These are phyloP conservation scores for Mycosphaerella arachidis DNA, from an alignment of 2,329 filamentous ascomycete genomes.

Conservation along the genomic window DNA sequence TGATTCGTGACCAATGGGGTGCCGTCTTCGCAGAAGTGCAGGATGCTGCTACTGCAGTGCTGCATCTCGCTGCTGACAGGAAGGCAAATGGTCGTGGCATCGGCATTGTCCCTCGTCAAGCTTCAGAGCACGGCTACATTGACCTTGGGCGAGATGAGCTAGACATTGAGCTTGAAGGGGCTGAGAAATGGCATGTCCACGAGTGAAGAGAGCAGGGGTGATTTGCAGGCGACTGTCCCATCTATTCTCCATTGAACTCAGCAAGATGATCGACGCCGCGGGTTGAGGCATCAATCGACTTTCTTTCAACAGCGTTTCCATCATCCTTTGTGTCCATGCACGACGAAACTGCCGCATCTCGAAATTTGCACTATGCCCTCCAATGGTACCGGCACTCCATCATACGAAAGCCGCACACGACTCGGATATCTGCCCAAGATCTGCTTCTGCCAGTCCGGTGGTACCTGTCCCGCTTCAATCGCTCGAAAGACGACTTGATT, in stretches of 20 bases:
- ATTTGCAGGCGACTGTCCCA: too few species aligned
- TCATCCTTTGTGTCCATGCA: background rate
- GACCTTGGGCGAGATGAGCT: background rate
- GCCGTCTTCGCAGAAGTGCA: background rate
- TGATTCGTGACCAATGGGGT: background rate
- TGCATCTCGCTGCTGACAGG: slow-evolving; percentile 1
- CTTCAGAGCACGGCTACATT: background rate
- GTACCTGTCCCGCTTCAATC: background rate
- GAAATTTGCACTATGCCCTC: background rate
- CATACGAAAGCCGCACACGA: background rate
- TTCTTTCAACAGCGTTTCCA: too few species aligned
- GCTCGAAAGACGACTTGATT: background rate
- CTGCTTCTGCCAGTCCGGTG: background rate
- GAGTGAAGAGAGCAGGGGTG: background rate
- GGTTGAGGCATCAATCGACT: too few species aligned
- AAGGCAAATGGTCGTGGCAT: slow-evolving; percentile 1
- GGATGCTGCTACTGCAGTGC: slow-evolving; percentile 1
- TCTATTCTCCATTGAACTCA: too few species aligned
- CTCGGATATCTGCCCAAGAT: background rate
- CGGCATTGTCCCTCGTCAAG: background rate
- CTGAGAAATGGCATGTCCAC: background rate
- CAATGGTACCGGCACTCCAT: background rate
- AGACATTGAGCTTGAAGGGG: background rate
- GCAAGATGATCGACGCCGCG: too few species aligned
- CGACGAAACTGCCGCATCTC: background rate